A percentile compares a stretch with the other conserved stretches of the same genome.
Evolutionary conservation across 164 flowering plant species (phyloP).

Genomic region (Taxillus chinensis): DNA sequence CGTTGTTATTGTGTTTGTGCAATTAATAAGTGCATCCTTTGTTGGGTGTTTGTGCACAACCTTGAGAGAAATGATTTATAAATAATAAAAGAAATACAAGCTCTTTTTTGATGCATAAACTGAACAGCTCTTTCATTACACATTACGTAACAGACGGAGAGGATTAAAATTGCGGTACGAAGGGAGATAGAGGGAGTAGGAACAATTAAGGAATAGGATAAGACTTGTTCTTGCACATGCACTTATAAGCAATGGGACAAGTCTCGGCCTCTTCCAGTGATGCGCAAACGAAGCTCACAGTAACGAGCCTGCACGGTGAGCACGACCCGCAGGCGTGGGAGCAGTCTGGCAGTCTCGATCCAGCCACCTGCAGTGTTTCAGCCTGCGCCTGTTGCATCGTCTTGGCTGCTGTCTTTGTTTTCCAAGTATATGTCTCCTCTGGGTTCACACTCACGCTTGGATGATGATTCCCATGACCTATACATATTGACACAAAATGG

Average conservation of each 20-base stretch:
- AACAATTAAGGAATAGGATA: slow-evolving; percentile 64
- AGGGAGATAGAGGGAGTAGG: neutral
- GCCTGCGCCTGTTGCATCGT: slow-evolving; percentile 9
- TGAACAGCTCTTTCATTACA: slow-evolving; percentile 7
- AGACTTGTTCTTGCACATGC: slow-evolving; percentile 73
- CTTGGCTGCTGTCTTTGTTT: slow-evolving; percentile 7
- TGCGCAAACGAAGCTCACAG: slow-evolving; percentile 78
- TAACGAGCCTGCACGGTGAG: slow-evolving; percentile 66
- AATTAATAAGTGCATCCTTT: too few relatives aligned
- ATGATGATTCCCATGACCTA: slow-evolving; percentile 26
- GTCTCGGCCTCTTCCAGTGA: slow-evolving; percentile 70
- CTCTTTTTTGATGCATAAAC: neutral
- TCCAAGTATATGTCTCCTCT: slow-evolving; percentile 6
- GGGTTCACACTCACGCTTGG: slow-evolving; percentile 6
- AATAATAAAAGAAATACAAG: too few relatives aligned
- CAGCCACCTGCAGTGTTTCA: slow-evolving; percentile 52
- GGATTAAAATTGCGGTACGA: too few relatives aligned
- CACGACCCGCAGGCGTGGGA: slow-evolving; percentile 91
- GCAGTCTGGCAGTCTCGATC: slow-evolving; percentile 82
- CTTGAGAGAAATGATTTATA: too few relatives aligned
- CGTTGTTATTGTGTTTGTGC: too few relatives aligned
- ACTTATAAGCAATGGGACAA: slow-evolving; percentile 80
- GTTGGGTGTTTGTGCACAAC: too few relatives aligned
- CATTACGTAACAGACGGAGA: neutral
- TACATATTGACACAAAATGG: too few relatives aligned